These are phyloP conservation scores for Mycocentrospora acerina DNA, from an alignment of 2,329 filamentous ascomycete species.

Conservation along the genomic window DNA sequence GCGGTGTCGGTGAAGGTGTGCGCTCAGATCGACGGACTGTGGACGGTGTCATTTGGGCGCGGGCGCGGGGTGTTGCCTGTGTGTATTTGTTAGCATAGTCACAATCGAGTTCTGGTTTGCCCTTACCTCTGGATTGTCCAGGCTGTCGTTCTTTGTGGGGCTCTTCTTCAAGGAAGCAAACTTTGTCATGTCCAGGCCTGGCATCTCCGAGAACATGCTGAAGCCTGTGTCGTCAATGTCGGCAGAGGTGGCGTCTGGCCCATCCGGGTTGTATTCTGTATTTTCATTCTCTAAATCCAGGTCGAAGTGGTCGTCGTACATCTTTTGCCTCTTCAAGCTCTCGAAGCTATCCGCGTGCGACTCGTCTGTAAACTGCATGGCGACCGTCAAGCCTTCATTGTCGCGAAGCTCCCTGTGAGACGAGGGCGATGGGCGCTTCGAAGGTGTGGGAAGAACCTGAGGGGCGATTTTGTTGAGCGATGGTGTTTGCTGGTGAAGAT, in stretches of 20 bases:
- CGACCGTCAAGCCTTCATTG: slow-evolving; percentile 43
- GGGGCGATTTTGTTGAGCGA: slow-evolving; percentile 11
- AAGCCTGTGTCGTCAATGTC: slow-evolving; percentile 70
- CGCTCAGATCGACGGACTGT: slow-evolving; percentile 46
- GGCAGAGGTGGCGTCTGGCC: slow-evolving; percentile 31
- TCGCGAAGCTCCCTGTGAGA: slow-evolving; percentile 35
- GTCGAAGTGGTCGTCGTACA: slow-evolving; percentile 20
- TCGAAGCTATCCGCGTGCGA: slow-evolving; percentile 22
- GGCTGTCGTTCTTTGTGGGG: slow-evolving; percentile 44
- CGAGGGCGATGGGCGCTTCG: slow-evolving; percentile 16
- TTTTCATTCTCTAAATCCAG: slow-evolving; percentile 28
- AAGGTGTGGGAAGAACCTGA: slow-evolving; percentile 17
- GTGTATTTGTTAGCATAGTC: slow-evolving; percentile 6
- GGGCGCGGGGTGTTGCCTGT: slow-evolving; percentile 38
- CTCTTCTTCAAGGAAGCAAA: slow-evolving; percentile 71
- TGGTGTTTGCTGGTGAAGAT: slow-evolving; percentile 14
- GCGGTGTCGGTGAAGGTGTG: slow-evolving; percentile 56
- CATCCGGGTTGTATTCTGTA: slow-evolving; percentile 37
- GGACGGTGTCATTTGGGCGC: slow-evolving; percentile 50
- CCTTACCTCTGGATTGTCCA: slow-evolving; percentile 20
- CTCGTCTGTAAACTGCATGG: slow-evolving; percentile 38
- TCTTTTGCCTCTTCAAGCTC: slow-evolving; percentile 23
- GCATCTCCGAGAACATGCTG: slow-evolving; percentile 86
- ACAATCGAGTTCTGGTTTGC: neutral
- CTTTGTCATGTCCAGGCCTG: slow-evolving; percentile 73